A percentile compares a stretch with the other conserved stretches of the same genome.
These are phyloP conservation scores for Trichoderma gracile DNA, from an alignment of 2,329 filamentous ascomycete species.

Conservation along the genomic window DNA sequence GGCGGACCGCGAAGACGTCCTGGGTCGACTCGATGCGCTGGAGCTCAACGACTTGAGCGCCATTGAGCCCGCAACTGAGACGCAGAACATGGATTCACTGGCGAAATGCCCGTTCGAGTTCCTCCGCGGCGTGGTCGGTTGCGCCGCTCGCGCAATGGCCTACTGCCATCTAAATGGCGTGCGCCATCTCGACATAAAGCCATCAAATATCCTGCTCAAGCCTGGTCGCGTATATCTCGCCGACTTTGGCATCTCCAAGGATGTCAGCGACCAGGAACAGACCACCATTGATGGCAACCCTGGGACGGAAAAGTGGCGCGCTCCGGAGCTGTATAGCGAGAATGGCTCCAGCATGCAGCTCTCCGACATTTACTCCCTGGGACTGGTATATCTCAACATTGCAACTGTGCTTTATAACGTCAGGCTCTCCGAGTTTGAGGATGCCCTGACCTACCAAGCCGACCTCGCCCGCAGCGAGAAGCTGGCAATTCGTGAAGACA, in stretches of 20 bases:
- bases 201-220: constrained; percentile 49
- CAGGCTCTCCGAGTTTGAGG: constrained; percentile 43
- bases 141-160: constrained; percentile 46
- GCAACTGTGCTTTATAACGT: constrained; percentile 47
- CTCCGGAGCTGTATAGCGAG: constrained; percentile 46
- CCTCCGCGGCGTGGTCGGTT: constrained; percentile 47
- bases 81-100: constrained; percentile 30
- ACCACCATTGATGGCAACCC: constrained; percentile 46
- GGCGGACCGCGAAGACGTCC: constrained; percentile 45
- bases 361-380: constrained; percentile 52
- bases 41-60: constrained; percentile 43
- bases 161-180: constrained; percentile 47
- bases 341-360: constrained; percentile 47
- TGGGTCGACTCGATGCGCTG: constrained; percentile 42
- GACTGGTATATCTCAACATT: constrained; percentile 48
- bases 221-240: constrained; percentile 49
- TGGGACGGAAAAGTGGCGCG: constrained; percentile 48
- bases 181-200: constrained; percentile 51
- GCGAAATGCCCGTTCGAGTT: constrained; percentile 44
- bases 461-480: constrained; percentile 38
- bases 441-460: constrained; percentile 37
- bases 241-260: constrained; percentile 52
- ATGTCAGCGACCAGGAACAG: constrained; percentile 48
- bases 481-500: constrained; percentile 38
- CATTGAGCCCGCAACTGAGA: constrained; percentile 35